These are phyloP conservation scores for Hyaloperonospora brassicae DNA, from an alignment of 352 stramenopile genomes.

Conservation along the genomic window DNA sequence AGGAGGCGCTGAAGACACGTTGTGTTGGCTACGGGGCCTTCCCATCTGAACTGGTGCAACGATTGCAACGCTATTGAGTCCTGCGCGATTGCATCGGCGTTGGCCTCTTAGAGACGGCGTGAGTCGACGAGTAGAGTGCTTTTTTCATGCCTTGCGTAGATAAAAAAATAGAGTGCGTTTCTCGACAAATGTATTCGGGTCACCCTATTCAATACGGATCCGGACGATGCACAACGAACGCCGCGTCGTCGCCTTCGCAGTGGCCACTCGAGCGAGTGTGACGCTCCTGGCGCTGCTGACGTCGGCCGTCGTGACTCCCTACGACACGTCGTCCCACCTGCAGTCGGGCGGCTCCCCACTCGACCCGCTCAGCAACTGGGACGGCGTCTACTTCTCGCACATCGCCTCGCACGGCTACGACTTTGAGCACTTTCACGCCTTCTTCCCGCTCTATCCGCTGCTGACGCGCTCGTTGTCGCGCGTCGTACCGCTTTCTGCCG, in stretches of 20 bases:
- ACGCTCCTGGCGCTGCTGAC: conserved; percentile 43
- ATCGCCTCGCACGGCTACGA: conserved; percentile 74
- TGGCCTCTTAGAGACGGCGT: no score
- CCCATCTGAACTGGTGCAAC: conserved; percentile 25
- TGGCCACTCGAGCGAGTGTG: conserved; percentile 36
- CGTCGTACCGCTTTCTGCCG: conserved; percentile 16
- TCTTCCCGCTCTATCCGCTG: conserved; percentile 75
- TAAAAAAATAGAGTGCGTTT: conserved; percentile 21
- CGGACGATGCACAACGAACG: conserved; percentile 17
- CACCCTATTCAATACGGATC: neutral
- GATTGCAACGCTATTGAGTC: conserved; percentile 8
- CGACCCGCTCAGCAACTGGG: conserved; percentile 65
- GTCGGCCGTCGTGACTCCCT: conserved; percentile 39
- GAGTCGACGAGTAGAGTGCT: no score
- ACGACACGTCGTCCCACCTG: conserved; percentile 59
- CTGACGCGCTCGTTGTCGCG: conserved; percentile 31
- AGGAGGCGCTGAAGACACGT: conserved; percentile 50
- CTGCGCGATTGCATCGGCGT: no score
- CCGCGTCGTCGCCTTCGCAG: conserved; percentile 41
- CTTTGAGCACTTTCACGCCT: conserved; percentile 81
- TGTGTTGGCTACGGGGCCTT: conserved; percentile 49
- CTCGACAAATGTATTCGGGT: no score
- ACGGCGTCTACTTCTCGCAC: conserved; percentile 74
- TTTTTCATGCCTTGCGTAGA: neutral
- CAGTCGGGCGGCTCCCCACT: conserved; percentile 22